Percentiles rank a stretch among this genome's conserved stretches.
phyloP scores from a whole-genome alignment of 2,329 filamentous ascomycete genomes.

The Trichoderma semiorbis region DNA sequence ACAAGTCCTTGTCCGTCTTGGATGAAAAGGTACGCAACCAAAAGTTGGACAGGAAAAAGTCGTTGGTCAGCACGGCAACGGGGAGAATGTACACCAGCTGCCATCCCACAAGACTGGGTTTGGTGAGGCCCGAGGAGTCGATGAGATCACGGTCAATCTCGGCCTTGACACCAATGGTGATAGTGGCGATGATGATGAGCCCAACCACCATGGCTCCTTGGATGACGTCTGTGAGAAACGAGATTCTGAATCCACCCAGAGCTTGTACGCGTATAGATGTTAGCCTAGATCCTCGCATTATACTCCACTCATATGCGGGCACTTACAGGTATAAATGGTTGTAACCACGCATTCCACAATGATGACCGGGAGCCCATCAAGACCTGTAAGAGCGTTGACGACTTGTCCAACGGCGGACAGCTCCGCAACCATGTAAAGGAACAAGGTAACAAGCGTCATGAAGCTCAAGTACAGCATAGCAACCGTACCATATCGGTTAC shows the following conservation, averaged over 20 bases:
- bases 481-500: slow-evolving; percentile 69
- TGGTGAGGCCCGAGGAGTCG: slow-evolving; percentile 64
- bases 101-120: slow-evolving; percentile 72
- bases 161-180: slow-evolving; percentile 73
- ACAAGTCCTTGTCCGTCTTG: slow-evolving; percentile 30
- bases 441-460: slow-evolving; percentile 75
- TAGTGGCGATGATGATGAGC: slow-evolving; percentile 71
- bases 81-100: slow-evolving; percentile 83
- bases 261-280: slow-evolving; percentile 44
- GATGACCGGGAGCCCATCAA: slow-evolving; percentile 70
- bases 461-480: slow-evolving; percentile 72
- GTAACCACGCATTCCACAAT: slow-evolving; percentile 76
- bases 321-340: slow-evolving; percentile 75
- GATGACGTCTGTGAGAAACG: slow-evolving; percentile 78
- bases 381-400: slow-evolving; percentile 67
- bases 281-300: not conserved
- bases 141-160: slow-evolving; percentile 68
- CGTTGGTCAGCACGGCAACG: slow-evolving; percentile 75
- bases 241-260: slow-evolving; percentile 77
- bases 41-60: slow-evolving; percentile 78
- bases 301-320: not conserved
- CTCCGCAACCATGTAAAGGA: slow-evolving; percentile 84
- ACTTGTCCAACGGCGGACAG: slow-evolving; percentile 79
- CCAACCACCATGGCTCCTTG: slow-evolving; percentile 75
- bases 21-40: slow-evolving; percentile 17